phyloP scores from a whole-genome alignment of 1,284 basidiomycete genomes.

The Golubevia sp. region DNA sequence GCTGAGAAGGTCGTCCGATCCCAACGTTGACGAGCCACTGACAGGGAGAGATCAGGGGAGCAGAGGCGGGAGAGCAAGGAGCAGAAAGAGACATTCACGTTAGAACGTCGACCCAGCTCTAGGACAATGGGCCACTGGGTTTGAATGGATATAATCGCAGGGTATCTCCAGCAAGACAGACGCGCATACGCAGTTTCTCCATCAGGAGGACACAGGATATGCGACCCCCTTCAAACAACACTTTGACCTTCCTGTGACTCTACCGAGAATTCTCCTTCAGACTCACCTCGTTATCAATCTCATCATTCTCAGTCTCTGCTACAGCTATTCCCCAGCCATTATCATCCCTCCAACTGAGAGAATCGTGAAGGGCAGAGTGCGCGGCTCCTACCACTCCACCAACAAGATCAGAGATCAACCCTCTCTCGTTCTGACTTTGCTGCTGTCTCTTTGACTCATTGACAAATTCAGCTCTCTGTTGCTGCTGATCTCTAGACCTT shows the following conservation, averaged over 20 bases:
- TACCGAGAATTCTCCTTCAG: too few relatives aligned
- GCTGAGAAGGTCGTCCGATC: constrained; percentile 28
- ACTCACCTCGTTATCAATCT: constrained; percentile 32
- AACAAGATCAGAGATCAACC: neutral
- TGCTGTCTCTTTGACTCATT: neutral
- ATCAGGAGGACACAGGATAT: too few relatives aligned
- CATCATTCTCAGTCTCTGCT: constrained; percentile 16
- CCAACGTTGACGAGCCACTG: constrained; percentile 38
- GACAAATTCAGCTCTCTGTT: neutral
- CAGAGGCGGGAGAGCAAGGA: neutral
- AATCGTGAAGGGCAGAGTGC: neutral
- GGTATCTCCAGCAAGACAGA: too few relatives aligned
- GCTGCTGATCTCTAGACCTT: constrained; percentile 12
- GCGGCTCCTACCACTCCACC: neutral
- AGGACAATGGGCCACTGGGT: too few relatives aligned
- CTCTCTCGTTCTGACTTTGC: neutral
- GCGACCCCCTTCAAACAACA: too few relatives aligned
- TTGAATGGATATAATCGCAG: too few relatives aligned
- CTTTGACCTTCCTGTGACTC: neutral
- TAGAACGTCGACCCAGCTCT: too few relatives aligned
- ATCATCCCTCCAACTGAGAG: neutral
- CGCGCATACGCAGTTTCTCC: too few relatives aligned
- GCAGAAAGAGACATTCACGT: neutral
- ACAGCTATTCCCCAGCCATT: constrained; percentile 4
- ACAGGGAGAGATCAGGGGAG: neutral